phyloP scores from a whole-genome alignment of 2,329 filamentous ascomycete species.

The Fusarium cicatricum region DNA sequence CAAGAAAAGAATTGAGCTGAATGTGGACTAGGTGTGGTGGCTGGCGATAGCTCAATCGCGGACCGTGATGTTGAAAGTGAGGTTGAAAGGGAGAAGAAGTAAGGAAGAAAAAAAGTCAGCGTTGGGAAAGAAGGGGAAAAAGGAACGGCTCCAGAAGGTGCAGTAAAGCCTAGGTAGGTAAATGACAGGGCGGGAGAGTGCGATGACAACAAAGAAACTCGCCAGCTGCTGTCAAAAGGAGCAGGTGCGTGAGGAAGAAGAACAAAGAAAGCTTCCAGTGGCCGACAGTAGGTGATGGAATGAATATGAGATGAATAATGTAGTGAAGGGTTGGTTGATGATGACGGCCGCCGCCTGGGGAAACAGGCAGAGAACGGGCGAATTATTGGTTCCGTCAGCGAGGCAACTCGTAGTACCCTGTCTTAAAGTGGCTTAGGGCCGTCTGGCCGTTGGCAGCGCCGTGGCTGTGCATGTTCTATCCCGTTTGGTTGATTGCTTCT shows the following conservation, averaged over 20 bases:
- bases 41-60: constrained; percentile 41
- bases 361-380: constrained; percentile 25
- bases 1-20: constrained; percentile 24
- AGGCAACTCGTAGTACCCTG: constrained; percentile 17
- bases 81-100: constrained; percentile 38
- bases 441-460: too few species aligned
- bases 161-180: constrained; percentile 26
- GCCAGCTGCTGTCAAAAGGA: constrained; percentile 27
- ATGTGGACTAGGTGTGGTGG: constrained; percentile 28
- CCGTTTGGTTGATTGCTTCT: too few species aligned
- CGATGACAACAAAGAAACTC: constrained; percentile 21
- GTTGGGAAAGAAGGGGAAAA: constrained; percentile 37
- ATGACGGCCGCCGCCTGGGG: constrained; percentile 28
- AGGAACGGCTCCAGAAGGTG: constrained; percentile 32
- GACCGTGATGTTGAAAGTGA: constrained; percentile 33
- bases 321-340: constrained; percentile 24
- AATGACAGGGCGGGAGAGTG: constrained; percentile 25
- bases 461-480: too few species aligned
- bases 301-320: background rate
- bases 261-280: constrained; percentile 23
- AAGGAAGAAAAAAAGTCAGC: constrained; percentile 38
- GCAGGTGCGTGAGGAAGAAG: constrained; percentile 15
- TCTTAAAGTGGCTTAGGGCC: too few species aligned
- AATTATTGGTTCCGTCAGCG: constrained; percentile 31
- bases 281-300: constrained; percentile 21